These are phyloP conservation scores for Nematodospora anomalae DNA, from an alignment of 1,139 yeast genomes.

Conservation along the genomic window DNA sequence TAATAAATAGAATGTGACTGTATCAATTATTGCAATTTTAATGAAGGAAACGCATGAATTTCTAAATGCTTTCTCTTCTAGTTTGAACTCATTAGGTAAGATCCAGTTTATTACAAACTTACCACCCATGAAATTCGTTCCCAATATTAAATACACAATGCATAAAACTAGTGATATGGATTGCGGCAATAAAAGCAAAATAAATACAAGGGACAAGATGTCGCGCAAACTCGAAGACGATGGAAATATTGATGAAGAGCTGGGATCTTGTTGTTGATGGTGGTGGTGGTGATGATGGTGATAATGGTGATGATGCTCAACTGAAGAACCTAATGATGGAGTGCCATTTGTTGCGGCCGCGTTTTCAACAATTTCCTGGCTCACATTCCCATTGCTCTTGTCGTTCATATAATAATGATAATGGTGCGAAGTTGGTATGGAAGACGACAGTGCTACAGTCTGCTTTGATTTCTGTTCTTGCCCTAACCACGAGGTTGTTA, in stretches of 20 bases:
- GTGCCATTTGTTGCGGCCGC: background rate
- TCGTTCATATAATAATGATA: constrained; percentile 7
- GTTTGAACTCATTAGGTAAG: constrained; percentile 8
- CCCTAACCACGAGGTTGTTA: background rate
- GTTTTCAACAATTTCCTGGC: constrained; percentile 4
- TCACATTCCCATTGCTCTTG: background rate
- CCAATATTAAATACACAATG: constrained; percentile 39
- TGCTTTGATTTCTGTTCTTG: background rate
- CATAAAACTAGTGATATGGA: constrained; percentile 40
- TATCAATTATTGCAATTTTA: constrained; percentile 29
- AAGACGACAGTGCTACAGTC: background rate
- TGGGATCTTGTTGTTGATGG: constrained; percentile 7
- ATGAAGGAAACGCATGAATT: constrained; percentile 18
- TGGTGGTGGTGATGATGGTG: constrained; percentile 12
- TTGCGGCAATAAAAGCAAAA: constrained; percentile 43
- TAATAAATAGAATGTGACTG: constrained; percentile 30
- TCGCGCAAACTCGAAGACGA: constrained; percentile 37
- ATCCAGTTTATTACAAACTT: constrained; percentile 32
- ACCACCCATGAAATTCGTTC: constrained; percentile 45
- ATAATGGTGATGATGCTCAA: constrained; percentile 9
- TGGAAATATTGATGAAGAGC: constrained; percentile 13
- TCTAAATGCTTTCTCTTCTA: constrained; percentile 4
- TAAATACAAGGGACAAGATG: constrained; percentile 42
- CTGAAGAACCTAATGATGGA: background rate
- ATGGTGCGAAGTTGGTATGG: constrained; percentile 5